A percentile compares a stretch with the other conserved stretches of the same genome.
These are phyloP conservation scores for Adansonia grandidieri DNA, from an alignment of 441 rosid species.

Conservation along the genomic window DNA sequence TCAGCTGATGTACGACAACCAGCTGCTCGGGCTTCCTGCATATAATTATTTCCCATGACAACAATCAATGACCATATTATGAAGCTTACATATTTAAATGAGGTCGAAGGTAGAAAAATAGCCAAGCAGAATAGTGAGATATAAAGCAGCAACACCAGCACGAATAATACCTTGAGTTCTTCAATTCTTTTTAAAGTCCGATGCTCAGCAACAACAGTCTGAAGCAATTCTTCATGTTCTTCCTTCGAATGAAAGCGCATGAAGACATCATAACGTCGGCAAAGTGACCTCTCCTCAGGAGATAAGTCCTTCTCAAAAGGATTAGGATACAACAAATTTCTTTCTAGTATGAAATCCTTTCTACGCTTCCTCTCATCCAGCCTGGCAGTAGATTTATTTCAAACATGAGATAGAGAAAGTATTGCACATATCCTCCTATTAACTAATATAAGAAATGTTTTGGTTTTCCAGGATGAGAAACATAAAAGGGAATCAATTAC, in stretches of 20 bases:
- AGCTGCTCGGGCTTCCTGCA: conserved; percentile 89
- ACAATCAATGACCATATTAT: neutral
- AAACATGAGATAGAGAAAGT: conserved; percentile 2
- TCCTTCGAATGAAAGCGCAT: conserved; percentile 95
- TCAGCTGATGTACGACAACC: conserved; percentile 87
- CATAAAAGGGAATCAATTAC: neutral
- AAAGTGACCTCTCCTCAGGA: conserved; percentile 73
- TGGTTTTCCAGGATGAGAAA: neutral
- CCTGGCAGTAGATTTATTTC: conserved; percentile 48
- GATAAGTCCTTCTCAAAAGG: conserved; percentile 76
- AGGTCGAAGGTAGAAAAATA: neutral
- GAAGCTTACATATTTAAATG: neutral
- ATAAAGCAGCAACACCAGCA: conserved; percentile 7
- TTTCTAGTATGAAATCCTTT: conserved; percentile 87
- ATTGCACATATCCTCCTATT: neutral
- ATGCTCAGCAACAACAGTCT: conserved; percentile 66
- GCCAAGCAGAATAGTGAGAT: neutral
- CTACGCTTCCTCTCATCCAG: conserved; percentile 94
- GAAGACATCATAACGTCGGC: conserved; percentile 73
- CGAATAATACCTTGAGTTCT: conserved; percentile 67
- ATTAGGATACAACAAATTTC: conserved; percentile 73
- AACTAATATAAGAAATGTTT: neutral
- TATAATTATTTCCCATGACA: conserved; percentile 6
- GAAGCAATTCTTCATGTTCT: conserved; percentile 89
- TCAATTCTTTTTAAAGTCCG: conserved; percentile 74